Evolutionary conservation across 2,329 filamentous ascomycete species (phyloP).

Genomic region (Grosmannia huntii): DNA sequence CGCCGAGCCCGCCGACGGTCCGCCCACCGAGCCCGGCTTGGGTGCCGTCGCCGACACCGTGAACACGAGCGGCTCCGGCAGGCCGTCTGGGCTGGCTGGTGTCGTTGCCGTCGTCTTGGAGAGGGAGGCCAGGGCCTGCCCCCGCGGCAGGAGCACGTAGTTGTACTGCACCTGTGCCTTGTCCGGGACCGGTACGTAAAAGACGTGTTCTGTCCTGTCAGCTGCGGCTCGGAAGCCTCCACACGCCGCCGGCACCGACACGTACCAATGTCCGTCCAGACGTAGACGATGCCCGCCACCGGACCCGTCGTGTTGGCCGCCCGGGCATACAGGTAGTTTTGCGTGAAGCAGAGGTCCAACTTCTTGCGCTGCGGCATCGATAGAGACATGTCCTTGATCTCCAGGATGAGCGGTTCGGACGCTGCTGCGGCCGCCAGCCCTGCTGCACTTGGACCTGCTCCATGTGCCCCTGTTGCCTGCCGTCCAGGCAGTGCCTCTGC

Average conservation of each 20-base stretch:
- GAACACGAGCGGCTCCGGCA: slow-evolving; percentile 49
- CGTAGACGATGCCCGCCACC: slow-evolving; percentile 40
- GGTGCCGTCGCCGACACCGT: slow-evolving; percentile 47
- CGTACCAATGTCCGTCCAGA: slow-evolving; percentile 49
- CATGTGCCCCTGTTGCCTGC: background rate
- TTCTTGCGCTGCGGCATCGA: slow-evolving; percentile 57
- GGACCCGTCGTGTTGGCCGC: slow-evolving; percentile 37
- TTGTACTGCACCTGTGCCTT: slow-evolving; percentile 54
- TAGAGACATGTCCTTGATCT: slow-evolving; percentile 55
- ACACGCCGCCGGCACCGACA: slow-evolving; percentile 9
- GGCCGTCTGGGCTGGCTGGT: slow-evolving; percentile 18
- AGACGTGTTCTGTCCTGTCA: slow-evolving; percentile 39
- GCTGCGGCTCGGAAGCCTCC: too few relatives aligned
- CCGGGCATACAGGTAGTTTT: slow-evolving; percentile 44
- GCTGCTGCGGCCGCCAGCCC: slow-evolving; percentile 11
- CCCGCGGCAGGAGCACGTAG: slow-evolving; percentile 48
- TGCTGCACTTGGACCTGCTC: slow-evolving; percentile 13
- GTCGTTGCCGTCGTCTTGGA: slow-evolving; percentile 22
- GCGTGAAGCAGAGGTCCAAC: slow-evolving; percentile 50
- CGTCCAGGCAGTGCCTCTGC: slow-evolving; percentile 9
- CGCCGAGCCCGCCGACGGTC: slow-evolving; percentile 35
- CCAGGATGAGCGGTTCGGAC: slow-evolving; percentile 40
- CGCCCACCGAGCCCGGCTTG: slow-evolving; percentile 44
- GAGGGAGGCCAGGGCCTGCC: slow-evolving; percentile 31
- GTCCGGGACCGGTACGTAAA: slow-evolving; percentile 52